Conservation (phyloP, 306 rosid species). For the Cercis canadensis region DNA sequence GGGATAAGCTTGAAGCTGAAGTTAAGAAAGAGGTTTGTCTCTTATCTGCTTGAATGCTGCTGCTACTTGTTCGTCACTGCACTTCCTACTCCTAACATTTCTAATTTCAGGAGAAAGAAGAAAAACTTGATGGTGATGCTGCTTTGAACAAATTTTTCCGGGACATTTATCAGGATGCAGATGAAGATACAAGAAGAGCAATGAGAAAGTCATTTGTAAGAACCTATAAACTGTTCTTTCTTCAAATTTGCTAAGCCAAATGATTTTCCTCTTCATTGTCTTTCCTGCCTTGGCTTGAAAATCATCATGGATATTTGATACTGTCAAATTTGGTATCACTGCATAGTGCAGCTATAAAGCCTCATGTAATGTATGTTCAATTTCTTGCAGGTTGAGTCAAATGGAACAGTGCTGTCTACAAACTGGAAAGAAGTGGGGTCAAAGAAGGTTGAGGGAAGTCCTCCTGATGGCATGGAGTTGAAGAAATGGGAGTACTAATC, state of each 20-base stretch:
- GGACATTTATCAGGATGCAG: constrained; percentile 88
- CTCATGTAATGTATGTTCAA: not conserved
- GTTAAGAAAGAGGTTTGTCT: constrained; percentile 85
- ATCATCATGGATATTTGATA: not conserved
- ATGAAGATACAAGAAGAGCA: constrained; percentile 91
- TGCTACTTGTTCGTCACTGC: not conserved
- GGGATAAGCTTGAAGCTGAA: constrained; percentile 92
- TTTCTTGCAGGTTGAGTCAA: constrained; percentile 72
- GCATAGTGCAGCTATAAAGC: not conserved
- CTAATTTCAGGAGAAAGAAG: constrained; percentile 81
- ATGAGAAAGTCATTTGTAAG: constrained; percentile 96
- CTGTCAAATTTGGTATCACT: not conserved
- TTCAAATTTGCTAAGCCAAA: not conserved
- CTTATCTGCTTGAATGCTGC: not conserved
- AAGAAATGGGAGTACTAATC: constrained; percentile 79
- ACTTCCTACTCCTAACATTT: constrained; percentile 17
- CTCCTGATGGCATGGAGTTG: constrained; percentile 98
- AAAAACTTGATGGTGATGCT: constrained; percentile 95
- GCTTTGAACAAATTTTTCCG: constrained; percentile 92
- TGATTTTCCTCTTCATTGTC: not conserved
- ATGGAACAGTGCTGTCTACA: constrained; percentile 91
- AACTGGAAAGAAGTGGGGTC: constrained; percentile 97
- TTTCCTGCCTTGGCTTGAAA: not conserved
- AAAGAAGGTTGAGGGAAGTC: constrained; percentile 94
- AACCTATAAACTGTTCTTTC: not conserved